Percentiles rank a stretch among this genome's conserved stretches.
phyloP scores from a whole-genome alignment of 164 flowering plant genomes.

The Houttuynia cordata region DNA sequence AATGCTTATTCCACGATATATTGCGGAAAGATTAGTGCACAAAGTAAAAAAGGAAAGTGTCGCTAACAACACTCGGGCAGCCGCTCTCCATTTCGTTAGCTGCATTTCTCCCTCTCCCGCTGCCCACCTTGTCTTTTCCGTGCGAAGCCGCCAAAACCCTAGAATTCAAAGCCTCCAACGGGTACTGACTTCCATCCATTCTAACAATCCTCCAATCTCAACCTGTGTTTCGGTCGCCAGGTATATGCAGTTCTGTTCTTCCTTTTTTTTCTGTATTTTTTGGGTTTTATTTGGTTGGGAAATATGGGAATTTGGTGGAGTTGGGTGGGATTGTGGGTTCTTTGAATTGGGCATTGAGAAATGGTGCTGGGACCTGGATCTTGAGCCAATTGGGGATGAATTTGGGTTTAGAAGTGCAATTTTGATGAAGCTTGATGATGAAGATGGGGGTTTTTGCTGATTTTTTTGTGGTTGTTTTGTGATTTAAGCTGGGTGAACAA shows the following conservation, averaged over 20 bases:
- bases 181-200: background rate
- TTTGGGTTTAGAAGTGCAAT: too few relatives aligned
- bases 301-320: background rate
- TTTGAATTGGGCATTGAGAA: too few relatives aligned
- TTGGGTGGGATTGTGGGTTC: too few relatives aligned
- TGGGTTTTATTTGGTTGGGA: background rate
- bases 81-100: slow-evolving; percentile 3
- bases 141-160: slow-evolving; percentile 5
- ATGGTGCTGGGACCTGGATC: background rate
- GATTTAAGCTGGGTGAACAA: too few relatives aligned
- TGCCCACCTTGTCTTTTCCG: background rate
- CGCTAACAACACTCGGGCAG: too few relatives aligned
- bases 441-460: too few relatives aligned
- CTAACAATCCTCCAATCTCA: background rate
- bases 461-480: too few relatives aligned
- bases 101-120: background rate
- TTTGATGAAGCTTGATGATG: too few relatives aligned
- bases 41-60: too few relatives aligned
- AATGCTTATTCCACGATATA: too few relatives aligned
- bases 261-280: background rate
- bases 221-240: background rate
- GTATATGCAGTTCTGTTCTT: background rate
- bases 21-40: too few relatives aligned
- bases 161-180: slow-evolving; percentile 3
- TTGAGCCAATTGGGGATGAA: background rate